Evolutionary conservation across 345 rosid species (phyloP).

Genomic region (Eucalyptus shirleyi): DNA sequence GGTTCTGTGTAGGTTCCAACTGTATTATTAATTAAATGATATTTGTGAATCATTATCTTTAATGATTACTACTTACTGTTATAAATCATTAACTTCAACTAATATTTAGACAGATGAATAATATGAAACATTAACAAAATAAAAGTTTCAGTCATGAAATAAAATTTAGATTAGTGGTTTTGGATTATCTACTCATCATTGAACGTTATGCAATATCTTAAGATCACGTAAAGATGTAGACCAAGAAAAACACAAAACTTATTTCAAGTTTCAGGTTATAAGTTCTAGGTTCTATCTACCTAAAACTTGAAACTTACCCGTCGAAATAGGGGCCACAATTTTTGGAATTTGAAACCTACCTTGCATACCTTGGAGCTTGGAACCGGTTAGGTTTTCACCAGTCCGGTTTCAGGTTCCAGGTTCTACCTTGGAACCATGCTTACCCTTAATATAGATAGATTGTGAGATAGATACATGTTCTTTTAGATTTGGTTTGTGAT

Average conservation of each 20-base stretch:
- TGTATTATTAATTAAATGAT: too few relatives aligned
- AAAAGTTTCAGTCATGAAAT: too few relatives aligned
- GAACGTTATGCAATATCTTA: neutral
- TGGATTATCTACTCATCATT: neutral
- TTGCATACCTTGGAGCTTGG: neutral
- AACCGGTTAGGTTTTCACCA: neutral
- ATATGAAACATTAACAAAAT: neutral
- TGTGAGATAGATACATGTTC: neutral
- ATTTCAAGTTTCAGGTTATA: neutral
- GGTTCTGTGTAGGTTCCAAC: neutral
- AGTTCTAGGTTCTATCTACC: neutral
- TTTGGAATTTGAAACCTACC: neutral
- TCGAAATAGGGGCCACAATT: too few relatives aligned
- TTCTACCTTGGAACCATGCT: neutral
- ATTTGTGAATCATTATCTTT: too few relatives aligned
- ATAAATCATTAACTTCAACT: too few relatives aligned
- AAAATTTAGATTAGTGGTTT: neutral
- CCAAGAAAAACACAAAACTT: neutral
- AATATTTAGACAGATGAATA: neutral
- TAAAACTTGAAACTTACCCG: neutral
- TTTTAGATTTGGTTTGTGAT: neutral
- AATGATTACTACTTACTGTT: too few relatives aligned
- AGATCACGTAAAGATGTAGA: neutral
- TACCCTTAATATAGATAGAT: neutral
- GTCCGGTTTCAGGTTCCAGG: neutral